A percentile compares a stretch with the other conserved stretches of the same genome.
These are phyloP conservation scores for Raphidocelis subcapitata DNA, from an alignment of 139 green algal genomes.

Conservation along the genomic window DNA sequence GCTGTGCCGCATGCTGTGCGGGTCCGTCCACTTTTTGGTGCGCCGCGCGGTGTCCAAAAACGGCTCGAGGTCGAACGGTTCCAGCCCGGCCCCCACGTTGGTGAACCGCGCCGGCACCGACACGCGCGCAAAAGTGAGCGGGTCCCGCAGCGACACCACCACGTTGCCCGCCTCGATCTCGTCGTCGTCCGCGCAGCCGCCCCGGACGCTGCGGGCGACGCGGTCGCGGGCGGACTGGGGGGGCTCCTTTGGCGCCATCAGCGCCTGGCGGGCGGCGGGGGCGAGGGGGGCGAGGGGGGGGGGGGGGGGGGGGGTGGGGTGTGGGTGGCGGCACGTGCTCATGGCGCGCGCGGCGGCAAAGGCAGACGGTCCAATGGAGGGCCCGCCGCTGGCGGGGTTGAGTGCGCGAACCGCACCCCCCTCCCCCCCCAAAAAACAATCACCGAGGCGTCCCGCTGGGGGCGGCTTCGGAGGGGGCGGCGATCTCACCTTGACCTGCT, in stretches of 20 bases:
- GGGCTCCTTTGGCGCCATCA: slow-evolving; percentile 58
- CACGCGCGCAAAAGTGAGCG: slow-evolving; percentile 51
- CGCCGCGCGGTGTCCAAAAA: slow-evolving; percentile 71
- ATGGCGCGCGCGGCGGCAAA: too few species aligned
- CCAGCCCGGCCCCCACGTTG: slow-evolving; percentile 39
- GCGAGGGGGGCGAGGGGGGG: too few species aligned
- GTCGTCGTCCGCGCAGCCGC: slow-evolving; percentile 35
- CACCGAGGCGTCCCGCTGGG: too few species aligned
- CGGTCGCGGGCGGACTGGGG: slow-evolving; percentile 42
- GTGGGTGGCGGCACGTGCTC: too few species aligned
- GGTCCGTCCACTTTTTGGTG: slow-evolving; percentile 89
- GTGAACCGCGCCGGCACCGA: slow-evolving; percentile 47
- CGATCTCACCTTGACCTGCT: slow-evolving; percentile 68
- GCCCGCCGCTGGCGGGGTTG: too few species aligned
- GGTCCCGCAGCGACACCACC: slow-evolving; percentile 60
- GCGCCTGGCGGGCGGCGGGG: background rate
- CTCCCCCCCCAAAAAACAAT: too few species aligned
- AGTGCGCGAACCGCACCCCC: too few species aligned
- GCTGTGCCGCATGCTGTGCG: slow-evolving; percentile 60
- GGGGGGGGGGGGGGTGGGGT: too few species aligned
- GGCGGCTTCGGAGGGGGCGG: too few species aligned
- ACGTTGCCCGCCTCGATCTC: slow-evolving; percentile 36
- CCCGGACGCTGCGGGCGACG: slow-evolving; percentile 43
- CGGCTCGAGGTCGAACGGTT: slow-evolving; percentile 79
- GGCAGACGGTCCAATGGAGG: too few species aligned